Base-by-base conservation (phyloP, 129 eudicot genomes). In the Deinandra increscens region DNA sequence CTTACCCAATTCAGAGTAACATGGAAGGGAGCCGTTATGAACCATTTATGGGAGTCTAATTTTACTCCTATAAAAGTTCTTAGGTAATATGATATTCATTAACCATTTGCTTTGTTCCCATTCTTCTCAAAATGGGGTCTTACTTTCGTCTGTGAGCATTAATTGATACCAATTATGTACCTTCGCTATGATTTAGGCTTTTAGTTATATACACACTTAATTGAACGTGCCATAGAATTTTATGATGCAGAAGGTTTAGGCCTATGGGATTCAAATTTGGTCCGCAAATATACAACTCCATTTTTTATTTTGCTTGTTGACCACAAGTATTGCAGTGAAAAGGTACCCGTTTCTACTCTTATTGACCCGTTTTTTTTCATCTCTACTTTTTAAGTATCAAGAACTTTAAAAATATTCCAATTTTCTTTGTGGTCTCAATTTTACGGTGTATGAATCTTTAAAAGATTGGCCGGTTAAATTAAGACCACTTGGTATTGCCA, bases 241-340 rank as follows among this genome's bases (percentile, higher is more conserved):
- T 18, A 49, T 69, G 69, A 67, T 84, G 79, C 76, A 89, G 99
- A 81, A n/a, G 92, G 95, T 38, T 64, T 89, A 75, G 99, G 99
- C 12, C 99, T 97, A n/a, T 89, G 91, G 91, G 99, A 97, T 65
- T 97, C 99, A 12, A 61, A 81, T 73, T 60, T 89, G 63, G 99
- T 93, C 18, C 90, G 83, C 39, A 81, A 60, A 63, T 93, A 89
- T 66, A 93, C 99, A 6, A 85, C n/a, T n/a, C n/a, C n/a, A n/a
- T n/a, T n/a, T n/a, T n/a, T n/a, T n/a, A n/a, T n/a, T n/a, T n/a
- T n/a, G n/a, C n/a, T n/a, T n/a, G n/a, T n/a, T n/a, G n/a, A n/a
- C n/a, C n/a, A n/a, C n/a, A n/a, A n/a, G n/a, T n/a, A n/a, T n/a
- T n/a, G n/a, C n/a, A n/a, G n/a, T n/a, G n/a, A n/a, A n/a, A n/a